Conservation (phyloP, 768 basidiomycete genomes). For the Suillus alpinus region DNA sequence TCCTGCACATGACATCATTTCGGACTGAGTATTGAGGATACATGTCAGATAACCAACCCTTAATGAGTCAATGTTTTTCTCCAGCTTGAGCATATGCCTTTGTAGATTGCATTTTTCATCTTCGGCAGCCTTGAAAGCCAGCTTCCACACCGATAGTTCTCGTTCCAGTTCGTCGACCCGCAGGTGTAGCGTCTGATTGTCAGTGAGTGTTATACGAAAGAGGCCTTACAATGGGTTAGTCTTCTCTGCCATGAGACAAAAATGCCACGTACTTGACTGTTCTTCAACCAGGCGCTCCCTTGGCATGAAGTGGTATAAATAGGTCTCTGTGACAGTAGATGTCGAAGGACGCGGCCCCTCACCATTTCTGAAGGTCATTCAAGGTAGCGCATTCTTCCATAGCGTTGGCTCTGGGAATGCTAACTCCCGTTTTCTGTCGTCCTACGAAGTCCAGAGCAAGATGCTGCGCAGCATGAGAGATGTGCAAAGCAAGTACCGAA, state of each 20-base stretch:
- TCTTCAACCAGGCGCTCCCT: slow-evolving; percentile 34
- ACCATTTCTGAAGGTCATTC: slow-evolving; percentile 10
- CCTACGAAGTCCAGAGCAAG: background rate
- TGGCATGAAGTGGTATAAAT: slow-evolving; percentile 1
- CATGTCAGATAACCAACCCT: slow-evolving; percentile 21
- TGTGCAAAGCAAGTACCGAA: background rate
- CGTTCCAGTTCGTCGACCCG: slow-evolving; percentile 37
- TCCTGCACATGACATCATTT: slow-evolving; percentile 23
- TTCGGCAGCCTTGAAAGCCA: slow-evolving; percentile 32
- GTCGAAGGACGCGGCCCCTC: background rate
- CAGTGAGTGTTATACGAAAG: slow-evolving; percentile 29
- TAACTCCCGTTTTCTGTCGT: background rate
- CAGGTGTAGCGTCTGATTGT: slow-evolving; percentile 28
- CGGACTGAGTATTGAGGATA: background rate
- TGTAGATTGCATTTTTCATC: slow-evolving; percentile 30
- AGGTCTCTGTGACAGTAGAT: background rate
- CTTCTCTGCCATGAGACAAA: background rate
- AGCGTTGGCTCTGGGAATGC: background rate
- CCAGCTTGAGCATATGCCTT: slow-evolving; percentile 27
- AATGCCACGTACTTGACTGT: slow-evolving; percentile 28
- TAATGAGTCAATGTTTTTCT: slow-evolving; percentile 31
- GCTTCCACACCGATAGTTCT: slow-evolving; percentile 40
- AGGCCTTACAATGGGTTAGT: slow-evolving; percentile 14
- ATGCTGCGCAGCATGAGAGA: background rate
- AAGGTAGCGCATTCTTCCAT: slow-evolving; percentile 5